phyloP scores from a whole-genome alignment of 2,329 filamentous ascomycete species.

The Colletotrichum siamense region DNA sequence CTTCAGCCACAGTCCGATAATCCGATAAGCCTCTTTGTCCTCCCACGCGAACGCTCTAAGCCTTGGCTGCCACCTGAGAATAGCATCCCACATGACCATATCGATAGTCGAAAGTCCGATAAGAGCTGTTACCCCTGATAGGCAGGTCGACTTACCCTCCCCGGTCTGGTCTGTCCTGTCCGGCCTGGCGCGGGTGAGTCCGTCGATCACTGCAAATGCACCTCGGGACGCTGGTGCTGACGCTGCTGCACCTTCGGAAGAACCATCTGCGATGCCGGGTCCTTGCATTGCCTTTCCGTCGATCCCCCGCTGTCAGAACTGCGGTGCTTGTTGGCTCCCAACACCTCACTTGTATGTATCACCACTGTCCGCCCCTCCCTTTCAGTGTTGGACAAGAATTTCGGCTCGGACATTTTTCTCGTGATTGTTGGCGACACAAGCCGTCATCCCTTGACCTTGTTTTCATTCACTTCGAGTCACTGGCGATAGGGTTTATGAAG shows the following conservation, averaged over 20 bases:
- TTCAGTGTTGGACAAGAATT: not conserved
- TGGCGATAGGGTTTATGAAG: not conserved
- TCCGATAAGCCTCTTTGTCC: not conserved
- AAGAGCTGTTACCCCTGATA: not conserved
- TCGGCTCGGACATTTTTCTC: not conserved
- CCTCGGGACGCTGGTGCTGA: not conserved
- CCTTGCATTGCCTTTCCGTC: conserved; percentile 17
- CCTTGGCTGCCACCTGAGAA: not conserved
- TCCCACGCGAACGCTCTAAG: not conserved
- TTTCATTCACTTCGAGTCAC: not conserved
- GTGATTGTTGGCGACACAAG: not conserved
- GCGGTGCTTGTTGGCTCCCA: not conserved
- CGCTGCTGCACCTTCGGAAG: not conserved
- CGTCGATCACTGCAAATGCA: not conserved
- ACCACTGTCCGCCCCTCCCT: conserved; percentile 2
- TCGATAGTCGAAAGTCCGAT: not conserved
- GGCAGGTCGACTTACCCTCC: not conserved
- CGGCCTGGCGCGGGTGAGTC: not conserved
- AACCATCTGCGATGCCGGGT: conserved; percentile 12
- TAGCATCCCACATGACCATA: not conserved
- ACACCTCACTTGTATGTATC: not conserved
- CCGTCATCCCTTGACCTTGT: not conserved
- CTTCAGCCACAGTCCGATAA: not conserved
- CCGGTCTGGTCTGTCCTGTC: not conserved
- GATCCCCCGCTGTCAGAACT: conserved; percentile 19